Conservation (phyloP, 257 asterid genomes). For the Hygrophila difformis region DNA sequence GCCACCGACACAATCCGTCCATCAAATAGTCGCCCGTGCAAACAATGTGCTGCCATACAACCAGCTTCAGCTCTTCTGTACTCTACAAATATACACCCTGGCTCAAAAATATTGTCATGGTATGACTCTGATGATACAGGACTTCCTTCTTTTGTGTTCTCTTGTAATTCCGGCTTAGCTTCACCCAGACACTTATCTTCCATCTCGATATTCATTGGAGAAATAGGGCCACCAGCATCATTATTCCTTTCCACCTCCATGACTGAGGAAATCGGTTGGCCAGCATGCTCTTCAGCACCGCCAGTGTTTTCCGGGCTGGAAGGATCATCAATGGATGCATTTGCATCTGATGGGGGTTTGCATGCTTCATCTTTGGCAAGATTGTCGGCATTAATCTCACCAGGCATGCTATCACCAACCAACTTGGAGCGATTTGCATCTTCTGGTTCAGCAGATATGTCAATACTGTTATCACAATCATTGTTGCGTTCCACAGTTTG, state of each 20-base stretch:
- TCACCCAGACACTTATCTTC: conserved; percentile 18
- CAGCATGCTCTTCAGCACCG: conserved; percentile 10
- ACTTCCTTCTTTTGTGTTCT: conserved; percentile 1
- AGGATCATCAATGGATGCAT: conserved; percentile 15
- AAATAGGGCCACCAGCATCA: conserved; percentile 11
- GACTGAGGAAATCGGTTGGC: conserved; percentile 12
- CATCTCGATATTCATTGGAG: conserved; percentile 17
- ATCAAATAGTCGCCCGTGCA: conserved; percentile 67
- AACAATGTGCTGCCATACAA: conserved; percentile 78
- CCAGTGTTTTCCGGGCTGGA: conserved; percentile 16
- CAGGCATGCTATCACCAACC: conserved; percentile 13
- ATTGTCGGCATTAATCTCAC: conserved; percentile 19
- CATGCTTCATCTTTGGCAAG: conserved; percentile 19
- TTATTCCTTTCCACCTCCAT: conserved; percentile 18
- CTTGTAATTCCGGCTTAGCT: conserved; percentile 20
- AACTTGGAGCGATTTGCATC: conserved; percentile 8
- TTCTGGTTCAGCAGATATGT: conserved; percentile 20
- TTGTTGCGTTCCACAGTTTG: conserved; percentile 19
- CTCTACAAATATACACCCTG: conserved; percentile 62
- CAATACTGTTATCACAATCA: conserved; percentile 18
- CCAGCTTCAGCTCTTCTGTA: conserved; percentile 77
- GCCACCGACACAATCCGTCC: conserved; percentile 57
- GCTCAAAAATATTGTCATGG: conserved; percentile 30
- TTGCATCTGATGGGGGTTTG: conserved; percentile 15
- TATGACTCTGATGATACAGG: background rate